phyloP scores from a whole-genome alignment of 345 rosid species.

The Ricinus communis region DNA sequence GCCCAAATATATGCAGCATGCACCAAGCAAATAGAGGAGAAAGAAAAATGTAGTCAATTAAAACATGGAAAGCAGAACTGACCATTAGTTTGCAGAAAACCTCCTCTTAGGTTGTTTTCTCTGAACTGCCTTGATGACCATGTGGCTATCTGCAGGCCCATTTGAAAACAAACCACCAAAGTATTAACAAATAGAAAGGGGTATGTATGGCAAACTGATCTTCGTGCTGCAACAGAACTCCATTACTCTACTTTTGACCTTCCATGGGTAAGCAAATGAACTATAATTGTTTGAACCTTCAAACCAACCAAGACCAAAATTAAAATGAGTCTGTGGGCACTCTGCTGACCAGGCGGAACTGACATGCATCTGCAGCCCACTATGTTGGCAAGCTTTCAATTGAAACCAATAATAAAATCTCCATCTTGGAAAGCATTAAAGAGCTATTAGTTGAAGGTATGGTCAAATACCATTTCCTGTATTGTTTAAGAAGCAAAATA shows the following conservation, averaged over 20 bases:
- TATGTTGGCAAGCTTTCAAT: constrained; percentile 12
- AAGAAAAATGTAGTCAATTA: constrained; percentile 10
- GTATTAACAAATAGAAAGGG: constrained; percentile 16
- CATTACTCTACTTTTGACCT: constrained; percentile 8
- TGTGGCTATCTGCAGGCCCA: constrained; percentile 7
- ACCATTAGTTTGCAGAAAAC: neutral
- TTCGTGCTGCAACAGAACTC: constrained; percentile 1
- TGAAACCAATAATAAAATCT: constrained; percentile 2
- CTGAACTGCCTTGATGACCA: constrained; percentile 11
- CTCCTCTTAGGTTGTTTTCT: neutral
- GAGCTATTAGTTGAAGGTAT: constrained; percentile 12
- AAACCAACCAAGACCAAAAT: constrained; percentile 27
- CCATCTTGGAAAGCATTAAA: constrained; percentile 13
- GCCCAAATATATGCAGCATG: constrained; percentile 14
- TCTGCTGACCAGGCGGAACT: constrained; percentile 16
- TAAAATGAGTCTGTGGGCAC: constrained; percentile 18
- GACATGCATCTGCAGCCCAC: constrained; percentile 21
- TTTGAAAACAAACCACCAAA: neutral
- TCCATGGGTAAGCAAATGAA: constrained; percentile 5
- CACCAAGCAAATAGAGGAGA: constrained; percentile 8
- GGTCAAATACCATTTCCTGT: constrained; percentile 25
- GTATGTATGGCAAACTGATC: constrained; percentile 6
- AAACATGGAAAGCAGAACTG: constrained; percentile 17
- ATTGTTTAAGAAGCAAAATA: neutral
- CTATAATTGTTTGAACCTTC: constrained; percentile 18